These are phyloP conservation scores for Chamaecyparis obtusa DNA, from an alignment of 75 land plant species.

Conservation along the genomic window DNA sequence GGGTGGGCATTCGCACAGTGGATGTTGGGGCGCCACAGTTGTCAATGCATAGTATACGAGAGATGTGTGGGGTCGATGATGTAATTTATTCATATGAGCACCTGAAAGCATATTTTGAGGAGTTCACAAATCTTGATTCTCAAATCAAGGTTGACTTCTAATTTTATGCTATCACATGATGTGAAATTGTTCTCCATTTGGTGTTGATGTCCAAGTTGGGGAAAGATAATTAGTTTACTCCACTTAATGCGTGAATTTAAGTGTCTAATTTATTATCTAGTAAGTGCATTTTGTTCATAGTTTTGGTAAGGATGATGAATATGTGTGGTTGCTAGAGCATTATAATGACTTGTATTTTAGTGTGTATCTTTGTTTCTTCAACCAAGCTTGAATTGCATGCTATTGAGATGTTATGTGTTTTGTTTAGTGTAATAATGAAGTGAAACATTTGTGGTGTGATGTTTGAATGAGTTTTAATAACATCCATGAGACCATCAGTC, in stretches of 20 bases:
- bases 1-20: slow-evolving; percentile 94
- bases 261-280: no score
- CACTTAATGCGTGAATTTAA: not conserved
- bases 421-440: no score
- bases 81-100: slow-evolving; percentile 80
- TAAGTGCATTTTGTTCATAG: not conserved
- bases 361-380: not conserved
- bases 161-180: not conserved
- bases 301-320: not conserved
- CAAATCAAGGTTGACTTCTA: slow-evolving; percentile 62
- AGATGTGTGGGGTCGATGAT: slow-evolving; percentile 99
- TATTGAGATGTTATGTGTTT: not conserved
- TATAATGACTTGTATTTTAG: not conserved
- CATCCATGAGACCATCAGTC: no score
- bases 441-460: not conserved
- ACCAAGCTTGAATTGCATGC: not conserved
- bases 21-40: slow-evolving; percentile 98
- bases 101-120: slow-evolving; percentile 88
- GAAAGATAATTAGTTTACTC: not conserved
- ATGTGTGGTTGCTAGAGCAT: no score
- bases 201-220: not conserved
- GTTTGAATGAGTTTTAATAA: no score
- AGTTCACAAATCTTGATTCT: slow-evolving; percentile 67
- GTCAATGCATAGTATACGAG: slow-evolving; percentile 99
- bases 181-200: not conserved